phyloP scores from a whole-genome alignment of 2,329 filamentous ascomycete species.

The Penicillium glabrum region DNA sequence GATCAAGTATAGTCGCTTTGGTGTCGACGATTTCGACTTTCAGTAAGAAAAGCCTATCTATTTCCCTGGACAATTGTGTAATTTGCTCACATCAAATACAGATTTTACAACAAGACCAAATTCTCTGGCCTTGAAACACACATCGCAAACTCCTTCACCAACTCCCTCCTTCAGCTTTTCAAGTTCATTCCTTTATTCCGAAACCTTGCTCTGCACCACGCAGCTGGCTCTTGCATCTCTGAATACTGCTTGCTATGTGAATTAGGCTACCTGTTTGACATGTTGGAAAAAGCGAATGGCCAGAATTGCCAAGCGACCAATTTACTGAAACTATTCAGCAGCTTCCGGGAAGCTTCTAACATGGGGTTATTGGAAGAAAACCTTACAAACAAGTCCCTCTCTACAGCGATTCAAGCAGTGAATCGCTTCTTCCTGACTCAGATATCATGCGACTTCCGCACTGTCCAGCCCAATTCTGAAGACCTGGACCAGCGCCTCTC shows the following conservation, averaged over 20 bases:
- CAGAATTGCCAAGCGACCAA: slow-evolving; percentile 97
- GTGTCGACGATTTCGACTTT: slow-evolving; percentile 99
- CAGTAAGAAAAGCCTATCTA: slow-evolving; percentile 65
- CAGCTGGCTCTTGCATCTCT: slow-evolving; percentile 77
- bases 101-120: slow-evolving; percentile 89
- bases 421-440: slow-evolving; percentile 83
- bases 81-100: slow-evolving; percentile 36
- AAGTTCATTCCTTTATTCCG: slow-evolving; percentile 86
- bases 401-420: slow-evolving; percentile 80
- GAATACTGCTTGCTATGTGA: slow-evolving; percentile 90
- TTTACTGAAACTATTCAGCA: slow-evolving; percentile 83
- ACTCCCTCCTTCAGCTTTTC: slow-evolving; percentile 85
- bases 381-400: slow-evolving; percentile 68
- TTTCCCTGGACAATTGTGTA: slow-evolving; percentile 49
- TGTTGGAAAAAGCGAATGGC: slow-evolving; percentile 93
- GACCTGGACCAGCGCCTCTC: slow-evolving; percentile 68
- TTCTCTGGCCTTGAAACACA: slow-evolving; percentile 95
- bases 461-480: slow-evolving; percentile 61
- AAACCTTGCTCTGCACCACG: slow-evolving; percentile 85
- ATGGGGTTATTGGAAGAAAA: slow-evolving; percentile 85
- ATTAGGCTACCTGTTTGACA: slow-evolving; percentile 92
- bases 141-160: slow-evolving; percentile 95
- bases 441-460: slow-evolving; percentile 73
- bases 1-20: slow-evolving; percentile 98
- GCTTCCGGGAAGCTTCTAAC: slow-evolving; percentile 73